Evolutionary conservation across 345 rosid genomes (phyloP), one percentile per base, ranked within the genome.

Genomic region (Eucalyptus leucophloia): DNA sequence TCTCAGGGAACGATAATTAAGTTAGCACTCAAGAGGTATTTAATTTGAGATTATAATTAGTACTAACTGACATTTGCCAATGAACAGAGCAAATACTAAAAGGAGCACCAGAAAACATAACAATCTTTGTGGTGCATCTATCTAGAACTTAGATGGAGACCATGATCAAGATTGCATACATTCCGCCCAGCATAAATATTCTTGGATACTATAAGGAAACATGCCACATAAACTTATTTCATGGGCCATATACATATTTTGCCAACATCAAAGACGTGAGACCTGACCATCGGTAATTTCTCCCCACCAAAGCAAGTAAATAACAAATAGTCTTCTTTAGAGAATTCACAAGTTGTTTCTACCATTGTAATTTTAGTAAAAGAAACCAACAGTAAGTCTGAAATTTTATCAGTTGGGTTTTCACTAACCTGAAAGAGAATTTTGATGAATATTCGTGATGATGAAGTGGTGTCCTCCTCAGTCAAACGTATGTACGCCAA

Each of bases 391-490:
- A 14, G 51, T 49, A 49, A 56, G 28, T 56, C 12, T 56, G 62
- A 9, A 56, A 56, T 9, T 56, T 56, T 9, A 56, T 23, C 62
- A 56, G 62, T 56, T 56, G 62, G 62, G 62, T 56, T 56, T 56
- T 23, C 62, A 56, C 12, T 4, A 0, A 96, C 99, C 98, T 97
- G 97, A 95, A 53, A 98, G 69, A 98, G 99, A 91, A 96, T 98
- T 95, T 98, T 97, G 89, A 98, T 96, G 90, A 98, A 98, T 82
- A 98, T 97, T 72, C 98, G 96, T 7, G 99, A 97, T 15, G 98
- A 97, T 34, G 99, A 98, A 88, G 99, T 97, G 21, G 97, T 97
- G 88, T 98, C 99, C 93, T 97, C 98, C 89, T 97, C 99, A 4
- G 98, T 97, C 91, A 97, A 90, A 13, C 96, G 96, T 62, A 97